Conservation (phyloP, 371 early-diverging fungal genomes). For the Mortierella sp. region DNA sequence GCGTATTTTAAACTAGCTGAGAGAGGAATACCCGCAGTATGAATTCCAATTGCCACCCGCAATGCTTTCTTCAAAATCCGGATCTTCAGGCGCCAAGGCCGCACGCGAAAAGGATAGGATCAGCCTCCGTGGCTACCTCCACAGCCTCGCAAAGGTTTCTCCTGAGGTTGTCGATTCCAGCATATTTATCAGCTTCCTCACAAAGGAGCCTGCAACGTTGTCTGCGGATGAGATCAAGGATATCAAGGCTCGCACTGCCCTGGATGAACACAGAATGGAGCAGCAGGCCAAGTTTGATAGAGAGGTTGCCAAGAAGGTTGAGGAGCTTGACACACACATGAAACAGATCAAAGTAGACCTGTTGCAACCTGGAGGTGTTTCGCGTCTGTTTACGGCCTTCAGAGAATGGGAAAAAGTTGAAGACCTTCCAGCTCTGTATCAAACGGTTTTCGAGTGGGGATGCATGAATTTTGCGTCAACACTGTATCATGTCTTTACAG, state of each 20-base stretch:
- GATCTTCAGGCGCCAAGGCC: constrained; percentile 20
- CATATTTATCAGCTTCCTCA: constrained; percentile 62
- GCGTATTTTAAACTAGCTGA: constrained; percentile 18
- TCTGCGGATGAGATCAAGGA: constrained; percentile 61
- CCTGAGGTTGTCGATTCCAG: constrained; percentile 58
- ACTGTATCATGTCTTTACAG: constrained; percentile 69
- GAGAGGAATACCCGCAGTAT: constrained; percentile 41
- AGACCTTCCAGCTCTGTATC: constrained; percentile 64
- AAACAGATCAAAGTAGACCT: constrained; percentile 67
- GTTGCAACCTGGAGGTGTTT: constrained; percentile 61
- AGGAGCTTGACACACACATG: constrained; percentile 64
- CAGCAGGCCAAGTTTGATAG: constrained; percentile 62
- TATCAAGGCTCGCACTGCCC: constrained; percentile 50
- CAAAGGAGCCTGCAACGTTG: constrained; percentile 60
- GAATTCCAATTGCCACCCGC: constrained; percentile 49
- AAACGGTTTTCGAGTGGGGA: constrained; percentile 73
- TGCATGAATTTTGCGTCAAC: constrained; percentile 76
- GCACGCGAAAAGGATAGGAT: constrained; percentile 70
- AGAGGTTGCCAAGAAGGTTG: constrained; percentile 66
- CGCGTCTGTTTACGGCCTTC: constrained; percentile 52
- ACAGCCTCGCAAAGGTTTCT: constrained; percentile 59
- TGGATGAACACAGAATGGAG: constrained; percentile 61
- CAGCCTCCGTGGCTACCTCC: constrained; percentile 63
- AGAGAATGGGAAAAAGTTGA: constrained; percentile 59
- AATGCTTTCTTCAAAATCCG: constrained; percentile 36